Percentiles rank a stretch among this genome's conserved stretches.
Conservation (phyloP, 306 rosid genomes). For the Erythrophleum fordii region DNA sequence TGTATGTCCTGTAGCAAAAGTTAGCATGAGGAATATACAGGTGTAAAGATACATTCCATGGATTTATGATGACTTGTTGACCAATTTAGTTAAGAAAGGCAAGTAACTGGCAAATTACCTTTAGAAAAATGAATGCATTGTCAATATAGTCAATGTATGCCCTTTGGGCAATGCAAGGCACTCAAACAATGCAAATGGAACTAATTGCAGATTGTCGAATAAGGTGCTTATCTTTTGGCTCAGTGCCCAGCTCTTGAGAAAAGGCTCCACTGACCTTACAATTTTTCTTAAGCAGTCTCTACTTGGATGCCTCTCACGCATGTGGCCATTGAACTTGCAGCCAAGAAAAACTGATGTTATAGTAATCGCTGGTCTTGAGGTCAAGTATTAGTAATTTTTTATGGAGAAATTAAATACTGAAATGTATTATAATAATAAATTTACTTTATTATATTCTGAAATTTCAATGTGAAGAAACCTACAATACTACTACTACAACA, state of each 20-base stretch:
- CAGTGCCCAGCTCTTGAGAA: neutral
- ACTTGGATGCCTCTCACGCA: neutral
- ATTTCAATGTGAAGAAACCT: no score
- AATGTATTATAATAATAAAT: neutral
- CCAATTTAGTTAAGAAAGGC: neutral
- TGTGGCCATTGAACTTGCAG: neutral
- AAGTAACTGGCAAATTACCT: neutral
- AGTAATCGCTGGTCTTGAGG: neutral
- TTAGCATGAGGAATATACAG: neutral
- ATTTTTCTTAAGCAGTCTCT: neutral
- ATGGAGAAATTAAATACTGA: neutral
- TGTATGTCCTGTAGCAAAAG: neutral
- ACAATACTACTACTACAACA: neutral
- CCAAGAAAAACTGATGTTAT: constrained; percentile 1
- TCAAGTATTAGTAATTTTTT: neutral
- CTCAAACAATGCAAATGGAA: neutral
- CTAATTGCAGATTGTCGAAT: neutral
- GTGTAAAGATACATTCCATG: neutral
- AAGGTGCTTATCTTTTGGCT: neutral
- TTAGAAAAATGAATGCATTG: neutral
- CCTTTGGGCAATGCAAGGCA: constrained; percentile 5
- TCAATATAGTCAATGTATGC: neutral
- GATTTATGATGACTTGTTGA: neutral
- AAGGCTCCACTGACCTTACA: neutral
- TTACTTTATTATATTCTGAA: no score